Evolutionary conservation across 441 rosid genomes (phyloP), one percentile per base, ranked within the genome.

Genomic region (Erodium moschatum): DNA sequence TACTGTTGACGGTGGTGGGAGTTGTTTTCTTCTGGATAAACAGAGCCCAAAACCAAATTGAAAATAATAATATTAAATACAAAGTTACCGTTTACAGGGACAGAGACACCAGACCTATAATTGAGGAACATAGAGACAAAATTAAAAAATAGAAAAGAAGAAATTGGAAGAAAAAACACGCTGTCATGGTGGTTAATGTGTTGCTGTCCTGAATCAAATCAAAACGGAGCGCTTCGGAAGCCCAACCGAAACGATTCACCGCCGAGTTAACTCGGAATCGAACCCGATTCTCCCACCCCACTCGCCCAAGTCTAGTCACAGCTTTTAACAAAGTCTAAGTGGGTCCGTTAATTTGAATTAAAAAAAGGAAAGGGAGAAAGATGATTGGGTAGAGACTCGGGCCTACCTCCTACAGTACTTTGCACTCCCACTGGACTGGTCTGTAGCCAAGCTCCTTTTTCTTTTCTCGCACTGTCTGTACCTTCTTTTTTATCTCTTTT

Each of bases 101-200:
- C 63, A 58, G 4, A 58, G 63, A 58, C 63, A 58, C 13, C 27
- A 58, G 63, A 19, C 63, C 63, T 58, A 58, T 58, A 58, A 58
- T 58, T 58, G 63, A 58, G 63, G 63, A 58, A 58, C 11, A 20
- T 6, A 58, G 29, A 58, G 63, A 58, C 63, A 58, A 58, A 58
- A 19, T 58, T 7, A 19, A 58, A 58, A 58, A 58, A 58, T n/a
- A n/a, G 19, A 52, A n/a, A 15, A 40, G 11, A 40, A 40, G 46
- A 40, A 40, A 40, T 40, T 33, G 46, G 54, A 48, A 48, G 11
- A 13, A 58, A 19, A 58, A 58, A 19, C 63, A 54, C 27, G 9
- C 27, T 19, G 63, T 18, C 63, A 58, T 20, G 63, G 63, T 58
- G 63, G 63, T 58, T 58, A 58, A 18, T 56, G 62, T 19, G 62